Evolutionary conservation across 2,329 filamentous ascomycete species (phyloP).

Genomic region (Talaromyces sp.): DNA sequence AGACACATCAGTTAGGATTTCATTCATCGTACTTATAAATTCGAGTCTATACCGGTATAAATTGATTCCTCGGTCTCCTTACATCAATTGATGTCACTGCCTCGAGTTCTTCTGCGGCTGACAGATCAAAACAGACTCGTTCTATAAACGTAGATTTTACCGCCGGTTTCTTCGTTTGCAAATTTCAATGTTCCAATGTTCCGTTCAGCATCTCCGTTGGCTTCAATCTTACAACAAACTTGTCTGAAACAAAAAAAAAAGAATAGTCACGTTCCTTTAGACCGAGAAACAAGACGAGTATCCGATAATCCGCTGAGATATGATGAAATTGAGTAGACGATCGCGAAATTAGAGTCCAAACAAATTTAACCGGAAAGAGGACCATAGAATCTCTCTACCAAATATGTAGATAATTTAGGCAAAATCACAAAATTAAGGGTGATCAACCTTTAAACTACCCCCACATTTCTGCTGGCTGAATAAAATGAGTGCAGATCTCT

Average conservation of each 20-base stretch:
- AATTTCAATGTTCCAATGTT: no score
- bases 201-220: neutral
- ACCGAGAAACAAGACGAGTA: neutral
- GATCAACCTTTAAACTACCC: neutral
- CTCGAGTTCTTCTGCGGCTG: no score
- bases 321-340: neutral
- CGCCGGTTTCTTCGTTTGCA: no score
- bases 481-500: neutral
- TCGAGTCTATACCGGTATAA: neutral
- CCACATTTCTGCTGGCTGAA: neutral
- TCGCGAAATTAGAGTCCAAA: neutral
- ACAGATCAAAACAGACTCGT: no score
- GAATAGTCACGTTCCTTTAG: neutral
- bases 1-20: neutral
- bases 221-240: neutral
- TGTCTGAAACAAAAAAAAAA: no score
- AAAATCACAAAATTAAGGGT: neutral
- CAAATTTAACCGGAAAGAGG: neutral
- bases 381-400: no score
- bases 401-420: neutral
- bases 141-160: no score
- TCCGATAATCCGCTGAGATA: neutral
- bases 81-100: no score
- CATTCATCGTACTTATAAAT: neutral
- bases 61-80: neutral